Evolutionary conservation across 257 asterid genomes (phyloP).

Genomic region (Forsythia suspensa): DNA sequence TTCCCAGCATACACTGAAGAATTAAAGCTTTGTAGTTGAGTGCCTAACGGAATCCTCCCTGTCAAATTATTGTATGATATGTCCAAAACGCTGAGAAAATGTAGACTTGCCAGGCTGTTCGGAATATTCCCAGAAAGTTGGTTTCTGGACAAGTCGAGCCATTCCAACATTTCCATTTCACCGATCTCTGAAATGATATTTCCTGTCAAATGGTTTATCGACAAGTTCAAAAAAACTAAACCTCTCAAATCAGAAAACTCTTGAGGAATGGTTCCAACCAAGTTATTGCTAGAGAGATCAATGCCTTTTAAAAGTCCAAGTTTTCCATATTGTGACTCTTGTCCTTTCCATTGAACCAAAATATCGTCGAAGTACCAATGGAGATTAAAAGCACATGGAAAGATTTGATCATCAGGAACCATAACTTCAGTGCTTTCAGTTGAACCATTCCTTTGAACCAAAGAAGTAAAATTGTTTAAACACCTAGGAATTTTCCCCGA

Average conservation of each 20-base stretch:
- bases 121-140: constrained; percentile 15
- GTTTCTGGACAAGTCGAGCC: constrained; percentile 24
- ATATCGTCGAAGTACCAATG: constrained; percentile 13
- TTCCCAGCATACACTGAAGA: constrained; percentile 10
- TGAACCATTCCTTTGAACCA: not conserved
- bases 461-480: constrained; percentile 22
- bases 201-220: constrained; percentile 31
- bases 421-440: not conserved
- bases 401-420: not conserved
- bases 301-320: constrained; percentile 18
- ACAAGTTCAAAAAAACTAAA: constrained; percentile 32
- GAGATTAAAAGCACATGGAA: not conserved
- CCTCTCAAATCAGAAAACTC: constrained; percentile 16
- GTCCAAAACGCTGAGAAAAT: constrained; percentile 10
- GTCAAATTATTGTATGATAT: not conserved
- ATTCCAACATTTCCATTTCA: constrained; percentile 13
- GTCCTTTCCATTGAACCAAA: constrained; percentile 18
- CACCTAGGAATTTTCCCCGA: constrained; percentile 39
- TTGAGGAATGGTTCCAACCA: constrained; percentile 22
- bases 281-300: constrained; percentile 27
- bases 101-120: constrained; percentile 1
- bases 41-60: not conserved
- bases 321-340: not conserved
- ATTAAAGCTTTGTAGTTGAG: not conserved
- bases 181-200: constrained; percentile 27